Evolutionary conservation across 2,329 filamentous ascomycete species (phyloP), one percentile per base, ranked within the genome.

Genomic region (Diaporthe ilicicola): DNA sequence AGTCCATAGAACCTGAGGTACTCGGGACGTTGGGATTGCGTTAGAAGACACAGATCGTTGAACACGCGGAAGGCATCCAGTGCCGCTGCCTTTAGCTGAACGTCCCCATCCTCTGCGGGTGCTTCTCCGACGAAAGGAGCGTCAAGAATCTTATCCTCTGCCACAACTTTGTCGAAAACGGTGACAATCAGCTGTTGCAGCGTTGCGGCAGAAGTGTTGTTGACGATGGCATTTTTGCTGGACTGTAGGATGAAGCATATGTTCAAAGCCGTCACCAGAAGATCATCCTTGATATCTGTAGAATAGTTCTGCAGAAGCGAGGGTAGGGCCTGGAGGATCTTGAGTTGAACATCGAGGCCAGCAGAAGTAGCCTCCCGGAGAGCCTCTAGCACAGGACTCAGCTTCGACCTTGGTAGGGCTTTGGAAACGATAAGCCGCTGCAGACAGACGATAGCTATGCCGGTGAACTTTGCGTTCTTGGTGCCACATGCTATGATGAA

Each of bases 141-240:
- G 73, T 91, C 87, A 4, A 86, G 55, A 79, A 82, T 92, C 91
- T 91, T 73, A 79, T 98, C 94, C 84, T 98, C 94, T 7, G 85
- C 84, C 0, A 91, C 89, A 2, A 98, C 94, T 79, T 97, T 96
- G 79, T 98, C 96, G 81, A 98, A 98, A 0, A 97, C 93, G 0
- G 93, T 92, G 39, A 96, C 94, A 9, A 98, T 91, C 17, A 99
- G 88, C 80, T 98, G 96, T 81, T 98, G 95, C 67, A 99, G 84
- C 2, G 96, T 98, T n/a, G 96, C 96, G 32, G 95, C 94, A 12
- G 96, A 96, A 1, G 97, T 98, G 76, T 97, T 97, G 78, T 95
- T 97, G 76, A 99, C 94, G 65, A 97, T 94, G 32, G 92, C 90
- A 83, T 95, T 97, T 82, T 98, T 98, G 81, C 93, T 96, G 70